Evolutionary conservation across 2,329 filamentous ascomycete genomes (phyloP), one percentile per base, ranked within the genome.

Genomic region (Phoma sp.): DNA sequence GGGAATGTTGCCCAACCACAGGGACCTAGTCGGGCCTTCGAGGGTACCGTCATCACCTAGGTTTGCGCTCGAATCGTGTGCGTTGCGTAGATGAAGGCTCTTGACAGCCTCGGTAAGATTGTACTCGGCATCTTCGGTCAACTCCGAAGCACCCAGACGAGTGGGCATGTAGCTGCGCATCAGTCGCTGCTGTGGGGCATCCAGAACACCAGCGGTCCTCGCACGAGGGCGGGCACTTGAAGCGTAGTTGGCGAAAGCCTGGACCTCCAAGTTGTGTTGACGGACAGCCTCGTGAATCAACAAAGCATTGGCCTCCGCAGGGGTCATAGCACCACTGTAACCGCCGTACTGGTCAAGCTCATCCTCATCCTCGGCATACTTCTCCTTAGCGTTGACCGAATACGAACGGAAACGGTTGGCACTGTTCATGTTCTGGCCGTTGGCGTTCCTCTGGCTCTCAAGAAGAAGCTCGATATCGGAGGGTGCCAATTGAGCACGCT

Each of bases 361-460:
- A 56, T 92, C 89, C 24, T 92, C 89, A 47, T 96, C 93, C 66
- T 96, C 91, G 2, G 90, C 93, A 67, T 98, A 98, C 74, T 95
- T 96, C 73, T 98, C 93, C 76, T 96, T 97, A 51, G 96, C 96
- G 75, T 99, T 99, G 61, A 99, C 95, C 0, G 95, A 99, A 75
- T 97, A 98, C 1, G 95, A 99, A 41, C 95, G 87, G 81, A 98
- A 96, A 47, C 95, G 87, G 73, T 90, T 98, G 39, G 88, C 83
- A 38, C 73, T 89, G 60, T 88, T 89, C 62, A 91, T 84, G 68
- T 89, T 73, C 39, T 70, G 71, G 56, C 62, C 70, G 51, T 69
- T 89, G 39, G 89, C 87, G 54, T 81, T 71, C 49, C 81, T 77
- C 52, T 83, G 81, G 50, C 82, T 80, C 51, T 82, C 80, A 35